These are phyloP conservation scores for Aspergillus sp. DNA, from an alignment of 2,329 filamentous ascomycete species.

Conservation along the genomic window DNA sequence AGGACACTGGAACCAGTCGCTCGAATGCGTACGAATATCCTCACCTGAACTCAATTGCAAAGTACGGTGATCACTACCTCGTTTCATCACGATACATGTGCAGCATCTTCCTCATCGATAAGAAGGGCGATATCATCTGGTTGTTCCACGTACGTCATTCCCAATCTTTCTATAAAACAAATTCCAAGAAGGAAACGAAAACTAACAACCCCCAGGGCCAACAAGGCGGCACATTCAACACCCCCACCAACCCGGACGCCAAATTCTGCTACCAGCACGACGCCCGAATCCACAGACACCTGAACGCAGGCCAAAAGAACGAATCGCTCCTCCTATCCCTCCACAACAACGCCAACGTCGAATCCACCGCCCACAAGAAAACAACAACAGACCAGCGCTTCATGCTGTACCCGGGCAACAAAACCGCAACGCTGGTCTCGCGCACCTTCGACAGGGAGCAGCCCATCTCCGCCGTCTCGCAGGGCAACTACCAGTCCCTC, in stretches of 20 bases:
- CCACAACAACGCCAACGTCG: slow-evolving; percentile 30
- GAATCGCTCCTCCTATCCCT: slow-evolving; percentile 24
- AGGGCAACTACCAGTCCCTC: slow-evolving; percentile 27
- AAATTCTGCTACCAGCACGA: slow-evolving; percentile 28
- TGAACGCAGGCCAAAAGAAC: slow-evolving; percentile 17
- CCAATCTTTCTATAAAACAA: too few species aligned
- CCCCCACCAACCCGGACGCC: not conserved
- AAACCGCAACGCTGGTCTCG: slow-evolving; percentile 16
- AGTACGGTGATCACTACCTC: slow-evolving; percentile 23
- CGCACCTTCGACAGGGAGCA: slow-evolving; percentile 23
- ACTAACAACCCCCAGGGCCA: slow-evolving; percentile 17
- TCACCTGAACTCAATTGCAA: slow-evolving; percentile 24
- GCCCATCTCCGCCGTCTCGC: slow-evolving; percentile 22
- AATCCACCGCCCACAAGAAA: slow-evolving; percentile 4
- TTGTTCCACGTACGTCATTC: slow-evolving; percentile 20
- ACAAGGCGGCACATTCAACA: slow-evolving; percentile 17
- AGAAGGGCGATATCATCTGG: slow-evolving; percentile 27
- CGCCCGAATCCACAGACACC: slow-evolving; percentile 24
- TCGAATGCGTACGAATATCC: slow-evolving; percentile 23
- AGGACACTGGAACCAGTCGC: slow-evolving; percentile 11
- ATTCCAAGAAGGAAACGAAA: not conserved
- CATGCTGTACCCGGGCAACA: slow-evolving; percentile 19
- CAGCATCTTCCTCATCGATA: slow-evolving; percentile 22
- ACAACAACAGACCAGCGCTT: not conserved
- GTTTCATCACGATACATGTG: slow-evolving; percentile 24